These are phyloP conservation scores for Mayamaea pseudoterrestris DNA, from an alignment of 108 stramenopile genomes.

Conservation along the genomic window DNA sequence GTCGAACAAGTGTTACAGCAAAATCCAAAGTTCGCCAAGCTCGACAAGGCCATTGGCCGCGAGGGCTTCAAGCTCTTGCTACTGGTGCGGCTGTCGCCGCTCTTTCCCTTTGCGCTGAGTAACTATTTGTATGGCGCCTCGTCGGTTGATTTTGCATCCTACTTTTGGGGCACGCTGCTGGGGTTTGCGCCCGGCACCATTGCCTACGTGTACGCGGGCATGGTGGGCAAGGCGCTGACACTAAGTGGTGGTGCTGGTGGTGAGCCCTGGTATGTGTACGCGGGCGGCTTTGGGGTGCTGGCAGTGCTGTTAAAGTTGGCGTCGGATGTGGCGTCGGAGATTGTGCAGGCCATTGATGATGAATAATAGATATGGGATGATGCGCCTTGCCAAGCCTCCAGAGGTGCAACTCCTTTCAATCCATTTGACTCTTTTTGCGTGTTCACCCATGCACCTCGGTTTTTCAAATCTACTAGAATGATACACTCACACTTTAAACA, in stretches of 20 bases:
- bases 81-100: slow-evolving; percentile 57
- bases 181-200: slow-evolving; percentile 58
- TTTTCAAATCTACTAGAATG: too few relatives aligned
- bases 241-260: slow-evolving; percentile 15
- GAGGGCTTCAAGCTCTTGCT: slow-evolving; percentile 76
- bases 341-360: slow-evolving; percentile 37
- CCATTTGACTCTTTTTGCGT: too few relatives aligned
- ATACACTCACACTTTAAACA: too few relatives aligned
- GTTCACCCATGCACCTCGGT: too few relatives aligned
- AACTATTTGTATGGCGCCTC: slow-evolving; percentile 79
- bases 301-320: slow-evolving; percentile 32
- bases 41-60: slow-evolving; percentile 56
- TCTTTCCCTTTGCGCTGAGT: slow-evolving; percentile 75
- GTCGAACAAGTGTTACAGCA: slow-evolving; percentile 28
- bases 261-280: slow-evolving; percentile 51
- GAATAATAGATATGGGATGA: too few relatives aligned
- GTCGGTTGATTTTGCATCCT: slow-evolving; percentile 40
- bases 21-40: slow-evolving; percentile 37
- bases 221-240: slow-evolving; percentile 40
- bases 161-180: slow-evolving; percentile 41
- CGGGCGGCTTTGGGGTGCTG: slow-evolving; percentile 24
- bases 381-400: too few relatives aligned
- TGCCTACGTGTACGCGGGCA: slow-evolving; percentile 56
- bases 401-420: too few relatives aligned
- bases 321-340: slow-evolving; percentile 41